Base-by-base conservation (phyloP, 208 protist species). In the Wallacemonas sp. region DNA sequence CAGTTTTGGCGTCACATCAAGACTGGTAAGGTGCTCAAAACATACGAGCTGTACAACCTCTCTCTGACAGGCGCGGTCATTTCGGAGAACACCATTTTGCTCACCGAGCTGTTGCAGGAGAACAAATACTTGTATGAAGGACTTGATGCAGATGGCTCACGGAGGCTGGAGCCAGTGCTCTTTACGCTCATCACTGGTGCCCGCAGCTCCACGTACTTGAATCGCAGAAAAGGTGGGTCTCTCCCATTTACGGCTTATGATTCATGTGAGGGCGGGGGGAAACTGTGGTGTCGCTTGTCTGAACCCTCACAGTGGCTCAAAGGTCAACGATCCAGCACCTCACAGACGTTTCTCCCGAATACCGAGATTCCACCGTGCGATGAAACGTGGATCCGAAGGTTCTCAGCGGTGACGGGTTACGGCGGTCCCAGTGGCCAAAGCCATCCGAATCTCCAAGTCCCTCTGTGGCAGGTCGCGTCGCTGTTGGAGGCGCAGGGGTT, bases 131-230 rank as follows among this genome's bases (percentile, higher is more conserved):
- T 74, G 2, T 67, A 77, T 33, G 12, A 11, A 2, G 58, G 62
- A 21, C n/a, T 66, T 15, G 24, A 0, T 22, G 33, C 24, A 4
- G 19, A 27, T 2, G 30, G 14, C 6, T 9, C 14, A 3, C 11
- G 15, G 12, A 11, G 0, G 17, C 0, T 0, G 22, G 46, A 42
- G 3, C 60, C 56, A 28, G 65, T 73, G 8, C 51, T 79, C 0
- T 77, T 61, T 34, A 58, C 39, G 11, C 70, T 77, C 41, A 79
- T 86, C 22, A 82, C 76, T 9, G 75, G 68, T 36, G 72, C 68
- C 11, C 66, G 76, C 12, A 77, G 66, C 14, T 69, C 53, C 0
- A 82, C 70, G 2, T 71, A 72, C 38, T 1, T 34, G 11, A 47
- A 21, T 22, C 76, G 76, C 0, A 65, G 72, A 15, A 27, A 60